Percentiles rank a stretch among this genome's conserved stretches.
Evolutionary conservation across 345 rosid species (phyloP).

Genomic region (Arabidopsis suecica): DNA sequence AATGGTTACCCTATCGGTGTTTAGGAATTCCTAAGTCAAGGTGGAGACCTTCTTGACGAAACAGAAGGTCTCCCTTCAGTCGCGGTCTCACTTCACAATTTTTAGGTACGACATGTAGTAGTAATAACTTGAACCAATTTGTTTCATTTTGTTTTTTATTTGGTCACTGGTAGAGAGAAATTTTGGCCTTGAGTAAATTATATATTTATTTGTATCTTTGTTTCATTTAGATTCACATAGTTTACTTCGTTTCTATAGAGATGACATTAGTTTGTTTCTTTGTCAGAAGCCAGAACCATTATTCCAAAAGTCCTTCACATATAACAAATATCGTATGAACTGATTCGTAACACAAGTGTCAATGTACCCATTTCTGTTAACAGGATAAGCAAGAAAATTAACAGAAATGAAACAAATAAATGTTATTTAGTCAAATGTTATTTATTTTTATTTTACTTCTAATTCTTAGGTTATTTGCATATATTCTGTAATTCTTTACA

Average conservation of each 20-base stretch:
- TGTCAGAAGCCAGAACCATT: too few species aligned
- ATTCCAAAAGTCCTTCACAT: too few species aligned
- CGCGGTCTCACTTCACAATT: not conserved
- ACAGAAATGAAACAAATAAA: too few species aligned
- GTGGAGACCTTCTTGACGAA: not conserved
- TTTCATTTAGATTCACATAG: not conserved
- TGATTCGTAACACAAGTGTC: too few species aligned
- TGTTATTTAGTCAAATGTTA: too few species aligned
- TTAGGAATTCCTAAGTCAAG: not conserved
- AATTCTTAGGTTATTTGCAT: too few species aligned
- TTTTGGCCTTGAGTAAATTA: constrained; percentile 19
- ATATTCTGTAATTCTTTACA: too few species aligned
- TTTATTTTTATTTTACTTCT: too few species aligned
- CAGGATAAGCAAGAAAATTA: too few species aligned
- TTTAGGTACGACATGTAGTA: not conserved
- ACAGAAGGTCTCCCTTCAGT: not conserved
- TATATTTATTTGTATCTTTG: not conserved
- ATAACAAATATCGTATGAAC: too few species aligned
- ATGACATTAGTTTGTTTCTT: too few species aligned
- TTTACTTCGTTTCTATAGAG: not conserved
- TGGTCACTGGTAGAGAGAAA: constrained; percentile 10
- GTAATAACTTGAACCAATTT: not conserved
- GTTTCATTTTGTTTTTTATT: not conserved
- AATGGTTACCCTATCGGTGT: not conserved
- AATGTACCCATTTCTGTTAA: too few species aligned